Base-by-base conservation (phyloP, 1,284 basidiomycete genomes). In the Peniophora sp. region DNA sequence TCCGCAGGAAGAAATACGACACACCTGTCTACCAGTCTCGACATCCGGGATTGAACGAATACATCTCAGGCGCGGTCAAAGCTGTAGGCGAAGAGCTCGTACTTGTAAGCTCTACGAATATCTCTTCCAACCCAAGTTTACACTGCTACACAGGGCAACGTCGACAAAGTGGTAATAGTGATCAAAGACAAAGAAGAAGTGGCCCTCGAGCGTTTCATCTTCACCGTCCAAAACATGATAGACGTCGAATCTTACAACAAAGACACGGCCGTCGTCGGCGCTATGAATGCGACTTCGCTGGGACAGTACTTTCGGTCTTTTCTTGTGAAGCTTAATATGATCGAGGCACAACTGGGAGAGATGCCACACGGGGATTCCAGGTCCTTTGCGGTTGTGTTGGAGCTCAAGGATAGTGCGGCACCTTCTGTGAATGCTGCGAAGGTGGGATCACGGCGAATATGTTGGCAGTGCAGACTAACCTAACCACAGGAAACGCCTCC, bases 21-120 rank as follows among this genome's bases (percentile, higher is more conserved):
- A 87, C 87, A 0, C 85, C 92, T 0, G 91, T 96, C 19, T 97
- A 86, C 63, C 92, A 97, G 67, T 92, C 90, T 3, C 85, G 92
- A 3, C 91, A 95, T 62, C 92, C 93, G 0, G 80, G 79, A 24
- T 72, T 98, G 47, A 89, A 90, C 59, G 83, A 89, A 44, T 98
- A 97, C 65, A 86, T 98, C 48, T 81, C 87, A 9, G 84, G 85
- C 11, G 85, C 90, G 0, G 74, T 92, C 49, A 83, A 82, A 54
- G 84, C 89, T 14, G 65, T 94, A 6, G 71, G 75, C 5, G 83
- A 88, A 52, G 92, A 97, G 63, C 71, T 97, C 9, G 63, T 75
- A 17, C 70, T 75, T 56, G 89, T 89, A 58, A 50, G 77, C 61
- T 23, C 10, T 23, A 25, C 47, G 1, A 39, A n/a, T 11, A 20